Conservation (phyloP, 352 stramenopile species). For the Phytophthora ohioensis region DNA sequence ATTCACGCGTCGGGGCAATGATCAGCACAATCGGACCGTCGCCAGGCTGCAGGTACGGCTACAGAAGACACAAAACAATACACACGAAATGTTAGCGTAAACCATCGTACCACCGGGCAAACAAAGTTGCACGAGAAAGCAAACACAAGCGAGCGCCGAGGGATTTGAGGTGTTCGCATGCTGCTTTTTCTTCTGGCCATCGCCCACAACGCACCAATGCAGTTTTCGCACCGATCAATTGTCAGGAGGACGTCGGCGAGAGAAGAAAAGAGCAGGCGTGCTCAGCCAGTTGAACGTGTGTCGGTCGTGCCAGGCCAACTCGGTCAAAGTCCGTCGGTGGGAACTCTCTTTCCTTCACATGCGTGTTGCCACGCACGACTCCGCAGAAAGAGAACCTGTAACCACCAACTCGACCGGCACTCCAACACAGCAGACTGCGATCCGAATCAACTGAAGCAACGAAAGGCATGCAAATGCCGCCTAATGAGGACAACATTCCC, state of each 20-base stretch:
- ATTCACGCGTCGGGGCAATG: constrained; percentile 98
- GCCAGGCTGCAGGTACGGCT: constrained; percentile 94
- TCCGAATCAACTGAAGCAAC: constrained; percentile 35
- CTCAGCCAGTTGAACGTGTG: constrained; percentile 25
- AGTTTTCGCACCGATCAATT: constrained; percentile 44
- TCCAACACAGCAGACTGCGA: constrained; percentile 32
- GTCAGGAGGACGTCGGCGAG: constrained; percentile 31
- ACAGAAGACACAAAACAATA: constrained; percentile 37
- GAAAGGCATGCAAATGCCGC: constrained; percentile 19
- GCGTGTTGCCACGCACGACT: constrained; percentile 6
- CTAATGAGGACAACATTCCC: neutral
- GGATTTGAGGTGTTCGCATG: constrained; percentile 57
- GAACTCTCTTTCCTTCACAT: constrained; percentile 6
- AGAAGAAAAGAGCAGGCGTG: constrained; percentile 43
- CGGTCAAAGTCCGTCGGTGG: constrained; percentile 18
- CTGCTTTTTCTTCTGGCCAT: constrained; percentile 54
- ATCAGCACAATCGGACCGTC: constrained; percentile 99
- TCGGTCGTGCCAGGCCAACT: constrained; percentile 27
- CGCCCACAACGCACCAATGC: constrained; percentile 56
- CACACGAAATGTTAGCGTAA: constrained; percentile 40
- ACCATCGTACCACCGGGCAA: constrained; percentile 11
- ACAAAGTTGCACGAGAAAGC: constrained; percentile 42
- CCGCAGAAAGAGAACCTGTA: constrained; percentile 8
- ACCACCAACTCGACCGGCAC: constrained; percentile 37
- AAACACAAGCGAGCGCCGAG: constrained; percentile 55